These are phyloP conservation scores for Arachnomyces sp. DNA, from an alignment of 2,329 filamentous ascomycete species.

Conservation along the genomic window DNA sequence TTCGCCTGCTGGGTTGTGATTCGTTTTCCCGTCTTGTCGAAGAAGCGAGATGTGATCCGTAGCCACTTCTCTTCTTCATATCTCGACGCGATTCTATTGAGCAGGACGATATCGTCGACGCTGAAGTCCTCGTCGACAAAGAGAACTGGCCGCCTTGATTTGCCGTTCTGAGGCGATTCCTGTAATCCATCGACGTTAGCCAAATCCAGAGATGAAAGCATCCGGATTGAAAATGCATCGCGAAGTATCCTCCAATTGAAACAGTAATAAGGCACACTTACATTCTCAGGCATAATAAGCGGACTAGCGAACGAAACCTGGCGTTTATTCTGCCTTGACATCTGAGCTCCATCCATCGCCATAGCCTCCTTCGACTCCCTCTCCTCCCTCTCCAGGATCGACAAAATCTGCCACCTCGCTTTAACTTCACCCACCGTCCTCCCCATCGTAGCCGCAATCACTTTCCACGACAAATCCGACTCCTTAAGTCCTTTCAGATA, in stretches of 20 bases:
- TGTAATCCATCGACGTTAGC: no score
- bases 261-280: constrained; percentile 7
- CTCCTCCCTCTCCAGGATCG: no score
- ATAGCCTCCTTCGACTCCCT: background rate
- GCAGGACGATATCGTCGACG: constrained; percentile 22
- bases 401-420: background rate
- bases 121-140: constrained; percentile 21
- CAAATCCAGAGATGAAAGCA: no score
- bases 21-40: constrained; percentile 40
- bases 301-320: constrained; percentile 14
- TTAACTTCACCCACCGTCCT: background rate
- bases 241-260: no score
- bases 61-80: constrained; percentile 40
- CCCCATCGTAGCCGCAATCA: background rate
- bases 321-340: constrained; percentile 2
- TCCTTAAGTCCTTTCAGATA: no score
- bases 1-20: constrained; percentile 34
- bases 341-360: background rate
- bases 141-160: constrained; percentile 10
- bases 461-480: no score
- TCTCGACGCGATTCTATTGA: constrained; percentile 37
- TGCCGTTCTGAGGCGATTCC: background rate
- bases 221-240: no score
- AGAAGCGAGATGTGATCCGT: constrained; percentile 40
- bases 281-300: constrained; percentile 9